Base-by-base conservation (phyloP, 176 grass and related monocot genomes). In the Bromus sterilis region DNA sequence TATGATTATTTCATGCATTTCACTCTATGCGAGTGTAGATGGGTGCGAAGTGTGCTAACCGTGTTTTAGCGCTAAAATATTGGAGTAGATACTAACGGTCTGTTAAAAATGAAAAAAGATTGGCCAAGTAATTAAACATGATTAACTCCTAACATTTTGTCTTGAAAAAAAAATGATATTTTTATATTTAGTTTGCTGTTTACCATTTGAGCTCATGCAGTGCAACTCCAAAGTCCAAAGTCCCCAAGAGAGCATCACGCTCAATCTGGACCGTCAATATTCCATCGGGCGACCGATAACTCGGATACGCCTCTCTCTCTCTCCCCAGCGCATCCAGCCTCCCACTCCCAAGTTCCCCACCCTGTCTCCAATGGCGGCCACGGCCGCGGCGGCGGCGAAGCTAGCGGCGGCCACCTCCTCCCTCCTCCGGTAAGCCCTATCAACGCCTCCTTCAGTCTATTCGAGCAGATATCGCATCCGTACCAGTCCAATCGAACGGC, bases 391-490 rank as follows among this genome's bases (percentile, higher is more conserved):
- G 48, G 76, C 87, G 7, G 82, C 87, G 31, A 71, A 32, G 53
- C 71, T 89, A 18, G 75, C 77, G 62, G 69, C 82, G 20, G 71
- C 87, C 53, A 53, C 82, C 20, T 89, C 87, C 61, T 76, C 87
- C 6, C 62, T 84, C 30, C 69, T 89, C 76, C 83, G 68, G 81
- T 21, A 74, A 74, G 3, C 30, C 28, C 62, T 40, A 0, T 1
- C 49, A 1, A 11, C 66, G 5, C 60, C 51, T 9, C 39, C 11
- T 11, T 16, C 39, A 2, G 0, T 51, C 3, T 25, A 4, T 4
- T 26, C 24, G 1, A 28, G 48, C 1, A 20, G 48, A 30, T 51
- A 61, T 31, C 18, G 2, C 23, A 16, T 42, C 69, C 21, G 0
- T n/a, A 26, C 37, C 48, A 55, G 0, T 67, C 48, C 0, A 37